These are phyloP conservation scores for Fraxinus sp. DNA, from an alignment of 305 asterid genomes.

Conservation along the genomic window DNA sequence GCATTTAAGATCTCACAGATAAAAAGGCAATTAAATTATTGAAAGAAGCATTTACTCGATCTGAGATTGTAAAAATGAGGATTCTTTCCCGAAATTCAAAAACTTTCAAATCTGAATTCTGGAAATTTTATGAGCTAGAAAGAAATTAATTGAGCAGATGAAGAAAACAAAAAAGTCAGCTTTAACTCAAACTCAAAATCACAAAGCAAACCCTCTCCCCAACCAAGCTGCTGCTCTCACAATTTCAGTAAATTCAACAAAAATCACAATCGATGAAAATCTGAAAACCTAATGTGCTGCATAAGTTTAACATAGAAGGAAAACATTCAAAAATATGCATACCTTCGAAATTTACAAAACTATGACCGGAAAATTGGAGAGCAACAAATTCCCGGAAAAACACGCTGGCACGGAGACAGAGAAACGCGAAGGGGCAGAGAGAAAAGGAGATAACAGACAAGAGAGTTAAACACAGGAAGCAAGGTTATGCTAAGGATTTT, in stretches of 20 bases:
- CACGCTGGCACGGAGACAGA: slow-evolving; percentile 17
- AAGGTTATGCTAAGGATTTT: slow-evolving; percentile 10
- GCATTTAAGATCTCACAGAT: slow-evolving; percentile 44
- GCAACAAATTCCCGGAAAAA: neutral
- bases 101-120: slow-evolving; percentile 16
- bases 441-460: slow-evolving; percentile 14
- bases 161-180: slow-evolving; percentile 32
- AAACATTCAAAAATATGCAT: slow-evolving; percentile 5
- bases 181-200: slow-evolving; percentile 22
- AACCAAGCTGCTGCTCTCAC: neutral
- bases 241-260: slow-evolving; percentile 5
- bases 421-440: slow-evolving; percentile 23
- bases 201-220: slow-evolving; percentile 14
- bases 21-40: slow-evolving; percentile 26
- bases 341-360: slow-evolving; percentile 36
- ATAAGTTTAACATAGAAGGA: neutral
- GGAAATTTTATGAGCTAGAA: neutral
- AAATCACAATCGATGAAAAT: neutral
- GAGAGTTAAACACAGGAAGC: slow-evolving; percentile 22
- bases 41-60: slow-evolving; percentile 16
- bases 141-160: slow-evolving; percentile 30
- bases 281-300: slow-evolving; percentile 4
- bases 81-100: slow-evolving; percentile 16
- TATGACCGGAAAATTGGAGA: slow-evolving; percentile 23
- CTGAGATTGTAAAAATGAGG: slow-evolving; percentile 10